phyloP scores from a whole-genome alignment of 2,329 filamentous ascomycete genomes.

The Alternaria sp. region DNA sequence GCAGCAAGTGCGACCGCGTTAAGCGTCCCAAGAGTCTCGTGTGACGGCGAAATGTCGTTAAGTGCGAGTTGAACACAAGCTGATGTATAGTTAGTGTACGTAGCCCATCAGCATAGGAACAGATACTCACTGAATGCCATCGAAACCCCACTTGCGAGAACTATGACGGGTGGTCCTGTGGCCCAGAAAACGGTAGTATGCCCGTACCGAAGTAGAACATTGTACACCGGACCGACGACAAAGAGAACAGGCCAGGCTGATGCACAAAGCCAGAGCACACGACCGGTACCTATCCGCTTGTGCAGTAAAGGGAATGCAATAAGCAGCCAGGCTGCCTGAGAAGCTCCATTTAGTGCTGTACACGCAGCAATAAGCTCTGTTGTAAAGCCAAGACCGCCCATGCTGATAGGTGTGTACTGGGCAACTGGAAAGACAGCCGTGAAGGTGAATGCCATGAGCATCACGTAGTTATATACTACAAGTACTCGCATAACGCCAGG shows the following conservation, averaged over 20 bases:
- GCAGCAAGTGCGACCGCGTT: slow-evolving; percentile 74
- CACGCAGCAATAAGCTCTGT: slow-evolving; percentile 71
- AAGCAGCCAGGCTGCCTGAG: slow-evolving; percentile 76
- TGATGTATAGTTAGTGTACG: slow-evolving; percentile 23
- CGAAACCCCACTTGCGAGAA: slow-evolving; percentile 8
- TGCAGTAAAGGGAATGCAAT: slow-evolving; percentile 75
- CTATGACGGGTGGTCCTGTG: slow-evolving; percentile 39
- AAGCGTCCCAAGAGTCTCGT: slow-evolving; percentile 71
- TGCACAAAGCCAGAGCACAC: slow-evolving; percentile 67
- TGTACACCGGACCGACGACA: slow-evolving; percentile 61
- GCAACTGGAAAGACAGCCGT: slow-evolving; percentile 75
- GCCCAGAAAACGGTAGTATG: slow-evolving; percentile 66
- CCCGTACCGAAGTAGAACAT: slow-evolving; percentile 62
- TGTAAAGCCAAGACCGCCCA: slow-evolving; percentile 72
- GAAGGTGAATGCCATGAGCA: slow-evolving; percentile 74
- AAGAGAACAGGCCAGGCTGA: slow-evolving; percentile 72
- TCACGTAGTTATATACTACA: slow-evolving; percentile 70
- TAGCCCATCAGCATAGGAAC: neutral
- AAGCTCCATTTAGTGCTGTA: slow-evolving; percentile 69
- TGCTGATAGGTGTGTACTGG: slow-evolving; percentile 67
- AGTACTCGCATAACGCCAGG: slow-evolving; percentile 74
- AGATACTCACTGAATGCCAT: slow-evolving; percentile 56
- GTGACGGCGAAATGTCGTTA: slow-evolving; percentile 75
- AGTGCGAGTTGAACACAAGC: slow-evolving; percentile 74
- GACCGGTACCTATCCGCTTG: slow-evolving; percentile 69